Evolutionary conservation across 306 rosid genomes (phyloP), one percentile per base, ranked within the genome.

Genomic region (Spatholobus suberectus): DNA sequence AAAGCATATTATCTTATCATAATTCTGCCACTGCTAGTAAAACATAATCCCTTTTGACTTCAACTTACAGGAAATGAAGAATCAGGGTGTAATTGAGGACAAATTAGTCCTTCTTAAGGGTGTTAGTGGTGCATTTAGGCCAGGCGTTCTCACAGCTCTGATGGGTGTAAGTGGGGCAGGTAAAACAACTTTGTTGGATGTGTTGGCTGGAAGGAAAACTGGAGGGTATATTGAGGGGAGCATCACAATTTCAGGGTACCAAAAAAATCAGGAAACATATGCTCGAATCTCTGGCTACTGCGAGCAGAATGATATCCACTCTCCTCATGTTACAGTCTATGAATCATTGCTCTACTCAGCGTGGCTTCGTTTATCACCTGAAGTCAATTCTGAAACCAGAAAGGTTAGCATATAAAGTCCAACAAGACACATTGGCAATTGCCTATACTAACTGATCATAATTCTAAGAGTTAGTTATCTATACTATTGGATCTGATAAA

Each of bases 91-190:
- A 21, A 0, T 6, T 9, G 91, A 90, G 61, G 92, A 93, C 23
- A 90, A 77, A 34, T 76, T 93, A 46, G 90, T 88, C 80, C 91
- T 93, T 61, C 81, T 93, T 41, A 91, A 80, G 27, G 85, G 86
- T 46, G 88, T 93, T 38, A 88, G 96, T 80, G 97, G 97, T 34
- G 82, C 86, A 70, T 91, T 93, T 54, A 87, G 92, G 89, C 97
- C 97, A 7, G 97, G 97, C 13, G 87, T 93, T 83, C 87, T 93
- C 76, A 93, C 97, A 70, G 95, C 94, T 80, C 78, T 93, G 8
- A 93, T 93, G 95, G 97, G 95, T 32, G 94, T 93, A 18, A 93
- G 97, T 83, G 97, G 97, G 47, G 97, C 96, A 32, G 97, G 97
- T 32, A 93, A 93, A 84, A 93, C 97, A 32, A 93, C 97, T 40